phyloP scores from a whole-genome alignment of 352 stramenopile species.

The Stramenopiles sp. region DNA sequence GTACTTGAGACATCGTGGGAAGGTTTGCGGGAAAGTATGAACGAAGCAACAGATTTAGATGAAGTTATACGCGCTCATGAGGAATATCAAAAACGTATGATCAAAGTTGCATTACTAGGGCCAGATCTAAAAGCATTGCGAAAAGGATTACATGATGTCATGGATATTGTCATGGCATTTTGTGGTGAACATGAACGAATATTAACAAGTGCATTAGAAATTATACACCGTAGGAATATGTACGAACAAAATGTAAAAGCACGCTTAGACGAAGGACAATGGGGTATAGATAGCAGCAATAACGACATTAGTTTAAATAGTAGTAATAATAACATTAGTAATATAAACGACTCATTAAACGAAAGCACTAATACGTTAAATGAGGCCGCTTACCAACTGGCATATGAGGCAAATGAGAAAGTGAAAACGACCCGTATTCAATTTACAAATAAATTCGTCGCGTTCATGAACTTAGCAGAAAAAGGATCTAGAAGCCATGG shows the following conservation, averaged over 20 bases:
- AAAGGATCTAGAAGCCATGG: conserved; percentile 27
- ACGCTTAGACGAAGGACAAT: conserved; percentile 10
- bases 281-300: conserved; percentile 15
- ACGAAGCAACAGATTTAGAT: conserved; percentile 72
- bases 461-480: conserved; percentile 41
- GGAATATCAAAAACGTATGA: conserved; percentile 71
- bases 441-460: conserved; percentile 38
- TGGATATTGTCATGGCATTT: conserved; percentile 18
- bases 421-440: conserved; percentile 39
- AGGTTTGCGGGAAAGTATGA: conserved; percentile 59
- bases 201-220: conserved; percentile 13
- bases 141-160: conserved; percentile 10
- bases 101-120: conserved; percentile 31
- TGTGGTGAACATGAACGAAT: conserved; percentile 14
- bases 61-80: conserved; percentile 83
- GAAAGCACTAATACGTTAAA: background rate
- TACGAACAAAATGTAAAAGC: conserved; percentile 14
- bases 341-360: conserved; percentile 5
- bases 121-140: background rate
- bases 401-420: conserved; percentile 20
- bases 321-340: background rate
- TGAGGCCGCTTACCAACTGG: background rate
- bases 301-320: conserved; percentile 5
- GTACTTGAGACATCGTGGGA: conserved; percentile 81
- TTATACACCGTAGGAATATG: conserved; percentile 14